These are phyloP conservation scores for Tetrapyrgos nigripes DNA, from an alignment of 1,284 basidiomycete species.

Conservation along the genomic window DNA sequence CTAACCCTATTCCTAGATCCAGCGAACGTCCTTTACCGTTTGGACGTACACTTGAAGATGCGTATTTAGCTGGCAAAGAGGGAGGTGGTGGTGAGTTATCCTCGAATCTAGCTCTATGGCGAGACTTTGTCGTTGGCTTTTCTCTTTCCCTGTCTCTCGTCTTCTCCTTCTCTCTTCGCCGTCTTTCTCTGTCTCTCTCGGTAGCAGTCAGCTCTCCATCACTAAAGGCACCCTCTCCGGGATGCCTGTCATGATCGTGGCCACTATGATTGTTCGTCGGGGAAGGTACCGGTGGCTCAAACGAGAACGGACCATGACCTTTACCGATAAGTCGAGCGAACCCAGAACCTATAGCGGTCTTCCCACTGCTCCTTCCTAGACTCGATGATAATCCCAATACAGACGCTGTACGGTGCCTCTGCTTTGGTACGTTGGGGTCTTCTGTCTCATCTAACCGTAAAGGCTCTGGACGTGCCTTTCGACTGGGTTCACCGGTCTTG, in stretches of 20 bases:
- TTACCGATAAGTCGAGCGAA: conserved; percentile 35
- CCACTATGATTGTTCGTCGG: conserved; percentile 39
- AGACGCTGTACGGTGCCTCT: conserved; percentile 25
- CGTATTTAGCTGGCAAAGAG: background rate
- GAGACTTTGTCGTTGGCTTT: background rate
- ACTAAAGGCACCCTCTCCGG: background rate
- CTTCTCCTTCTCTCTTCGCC: no score
- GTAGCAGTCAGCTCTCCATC: background rate
- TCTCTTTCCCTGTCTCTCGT: conserved; percentile 7
- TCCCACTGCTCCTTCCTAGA: conserved; percentile 40
- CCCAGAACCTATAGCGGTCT: conserved; percentile 26
- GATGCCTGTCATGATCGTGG: conserved; percentile 12
- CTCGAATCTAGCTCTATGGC: conserved; percentile 5
- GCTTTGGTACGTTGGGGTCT: conserved; percentile 21
- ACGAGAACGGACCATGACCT: conserved; percentile 51
- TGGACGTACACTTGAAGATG: conserved; percentile 29
- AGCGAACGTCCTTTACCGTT: conserved; percentile 68
- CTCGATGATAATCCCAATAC: conserved; percentile 35
- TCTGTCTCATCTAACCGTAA: conserved; percentile 2
- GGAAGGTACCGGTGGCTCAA: conserved; percentile 54
- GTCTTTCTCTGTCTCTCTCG: conserved; percentile 9
- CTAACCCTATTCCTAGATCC: conserved; percentile 64
- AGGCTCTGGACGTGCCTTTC: background rate
- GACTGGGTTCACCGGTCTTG: background rate
- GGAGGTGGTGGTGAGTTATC: background rate